A percentile compares a stretch with the other conserved stretches of the same genome.
Evolutionary conservation across 2,329 filamentous ascomycete genomes (phyloP).

Genomic region (Colletotrichum tanaceti): DNA sequence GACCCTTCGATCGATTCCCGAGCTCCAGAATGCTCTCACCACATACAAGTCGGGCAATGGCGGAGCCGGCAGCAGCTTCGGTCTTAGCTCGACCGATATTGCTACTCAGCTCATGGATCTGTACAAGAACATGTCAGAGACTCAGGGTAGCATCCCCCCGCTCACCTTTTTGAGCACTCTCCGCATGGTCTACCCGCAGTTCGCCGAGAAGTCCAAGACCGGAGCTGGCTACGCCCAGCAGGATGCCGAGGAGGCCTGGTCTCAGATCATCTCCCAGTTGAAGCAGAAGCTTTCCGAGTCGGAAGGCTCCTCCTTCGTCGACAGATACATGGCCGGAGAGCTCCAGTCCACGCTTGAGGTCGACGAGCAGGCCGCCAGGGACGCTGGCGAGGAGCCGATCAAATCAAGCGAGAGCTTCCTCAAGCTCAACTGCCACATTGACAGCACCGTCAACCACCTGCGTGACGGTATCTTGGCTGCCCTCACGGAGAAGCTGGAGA

Average conservation of each 20-base stretch:
- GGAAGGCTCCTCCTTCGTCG: conserved; percentile 78
- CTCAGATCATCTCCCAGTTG: conserved; percentile 88
- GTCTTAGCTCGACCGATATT: conserved; percentile 38
- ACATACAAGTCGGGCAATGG: conserved; percentile 64
- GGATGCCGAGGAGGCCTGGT: conserved; percentile 98
- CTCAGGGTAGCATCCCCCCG: conserved; percentile 87
- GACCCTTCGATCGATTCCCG: conserved; percentile 86
- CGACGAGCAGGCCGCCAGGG: conserved; percentile 81
- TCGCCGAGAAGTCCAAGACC: conserved; percentile 86
- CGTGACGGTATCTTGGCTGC: conserved; percentile 87
- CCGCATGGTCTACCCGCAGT: conserved; percentile 86
- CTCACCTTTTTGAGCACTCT: conserved; percentile 85
- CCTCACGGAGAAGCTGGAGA: conserved; percentile 90
- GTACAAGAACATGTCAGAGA: conserved; percentile 90
- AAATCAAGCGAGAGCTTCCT: conserved; percentile 80
- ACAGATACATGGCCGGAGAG: conserved; percentile 88
- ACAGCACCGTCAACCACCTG: conserved; percentile 85
- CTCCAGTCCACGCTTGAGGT: conserved; percentile 85
- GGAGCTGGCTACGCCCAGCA: conserved; percentile 94
- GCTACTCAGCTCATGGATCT: conserved; percentile 76
- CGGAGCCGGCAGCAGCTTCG: conserved; percentile 60
- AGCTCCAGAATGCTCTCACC: conserved; percentile 83
- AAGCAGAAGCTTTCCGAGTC: conserved; percentile 74
- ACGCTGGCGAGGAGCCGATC: conserved; percentile 77
- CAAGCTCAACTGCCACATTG: conserved; percentile 97